These are phyloP conservation scores for Schizothecium vesticola DNA, from an alignment of 495 filamentous ascomycete species.

Conservation along the genomic window DNA sequence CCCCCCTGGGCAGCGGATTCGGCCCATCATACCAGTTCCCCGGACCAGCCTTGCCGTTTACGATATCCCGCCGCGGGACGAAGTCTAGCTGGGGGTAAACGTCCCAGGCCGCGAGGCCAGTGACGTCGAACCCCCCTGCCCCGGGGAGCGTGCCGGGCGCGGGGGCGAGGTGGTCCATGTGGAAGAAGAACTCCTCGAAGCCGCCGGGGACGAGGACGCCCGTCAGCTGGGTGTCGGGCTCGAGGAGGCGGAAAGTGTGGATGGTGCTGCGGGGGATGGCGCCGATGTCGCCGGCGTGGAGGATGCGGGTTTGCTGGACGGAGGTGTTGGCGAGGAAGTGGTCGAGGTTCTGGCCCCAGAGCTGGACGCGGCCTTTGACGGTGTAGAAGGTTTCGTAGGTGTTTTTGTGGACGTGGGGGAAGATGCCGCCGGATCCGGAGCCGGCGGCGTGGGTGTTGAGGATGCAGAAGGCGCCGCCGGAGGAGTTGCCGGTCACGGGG, in stretches of 20 bases:
- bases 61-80: slow-evolving; percentile 30
- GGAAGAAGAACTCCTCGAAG: slow-evolving; percentile 32
- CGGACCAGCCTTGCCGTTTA: slow-evolving; percentile 29
- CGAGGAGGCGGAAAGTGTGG: slow-evolving; percentile 43
- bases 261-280: slow-evolving; percentile 38
- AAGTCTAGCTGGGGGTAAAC: slow-evolving; percentile 39
- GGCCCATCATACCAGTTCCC: slow-evolving; percentile 30
- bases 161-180: neutral
- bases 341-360: slow-evolving; percentile 38
- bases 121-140: slow-evolving; percentile 18
- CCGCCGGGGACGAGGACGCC: slow-evolving; percentile 42
- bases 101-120: slow-evolving; percentile 30
- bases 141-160: neutral
- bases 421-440: slow-evolving; percentile 27
- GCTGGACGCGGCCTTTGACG: slow-evolving; percentile 40
- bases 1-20: slow-evolving; percentile 25
- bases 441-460: slow-evolving; percentile 38
- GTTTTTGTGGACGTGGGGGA: slow-evolving; percentile 38
- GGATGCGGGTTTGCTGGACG: slow-evolving; percentile 30
- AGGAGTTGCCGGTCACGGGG: slow-evolving; percentile 40
- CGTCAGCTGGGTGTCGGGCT: slow-evolving; percentile 43
- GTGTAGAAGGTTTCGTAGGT: slow-evolving; percentile 47
- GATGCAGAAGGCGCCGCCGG: slow-evolving; percentile 38
- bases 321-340: slow-evolving; percentile 10
- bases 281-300: slow-evolving; percentile 39